Percentiles rank a stretch among this genome's conserved stretches.
Evolutionary conservation across 1,139 yeast genomes (phyloP).

Genomic region (Geotrichum fermentans): DNA sequence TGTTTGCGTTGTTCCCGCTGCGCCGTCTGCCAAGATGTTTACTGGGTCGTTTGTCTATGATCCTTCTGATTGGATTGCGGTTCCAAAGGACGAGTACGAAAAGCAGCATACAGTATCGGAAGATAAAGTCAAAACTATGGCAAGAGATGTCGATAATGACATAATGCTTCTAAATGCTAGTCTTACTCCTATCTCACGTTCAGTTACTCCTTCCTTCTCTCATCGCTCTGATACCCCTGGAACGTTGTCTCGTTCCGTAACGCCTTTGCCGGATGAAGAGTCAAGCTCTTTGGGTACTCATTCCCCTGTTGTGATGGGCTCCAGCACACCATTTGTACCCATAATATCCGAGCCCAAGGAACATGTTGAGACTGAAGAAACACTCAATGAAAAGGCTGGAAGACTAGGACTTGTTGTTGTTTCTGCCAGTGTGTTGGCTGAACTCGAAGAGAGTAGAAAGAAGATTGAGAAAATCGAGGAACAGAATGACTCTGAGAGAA

Average conservation of each 20-base stretch:
- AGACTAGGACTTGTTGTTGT: neutral
- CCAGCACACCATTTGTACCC: too few relatives aligned
- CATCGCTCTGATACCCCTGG: conserved; percentile 8
- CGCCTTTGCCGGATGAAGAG: conserved; percentile 9
- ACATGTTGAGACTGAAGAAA: neutral
- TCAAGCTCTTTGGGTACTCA: neutral
- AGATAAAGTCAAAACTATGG: conserved; percentile 14
- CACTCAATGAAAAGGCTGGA: neutral
- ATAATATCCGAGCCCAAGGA: too few relatives aligned
- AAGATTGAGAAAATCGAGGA: too few relatives aligned
- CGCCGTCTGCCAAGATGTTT: conserved; percentile 1
- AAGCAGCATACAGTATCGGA: conserved; percentile 24
- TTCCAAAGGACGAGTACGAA: conserved; percentile 39
- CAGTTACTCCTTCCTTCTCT: neutral
- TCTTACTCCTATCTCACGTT: conserved; percentile 1
- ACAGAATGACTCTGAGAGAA: too few relatives aligned
- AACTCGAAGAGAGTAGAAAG: neutral
- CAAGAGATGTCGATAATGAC: conserved; percentile 22
- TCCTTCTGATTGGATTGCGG: conserved; percentile 40
- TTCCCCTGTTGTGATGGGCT: too few relatives aligned
- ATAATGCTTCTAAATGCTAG: neutral
- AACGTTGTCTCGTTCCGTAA: conserved; percentile 3
- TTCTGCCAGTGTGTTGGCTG: neutral
- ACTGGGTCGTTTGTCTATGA: conserved; percentile 5
- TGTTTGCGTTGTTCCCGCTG: conserved; percentile 16